A percentile compares a stretch with the other conserved stretches of the same genome.
Evolutionary conservation across 768 basidiomycete genomes (phyloP).

Genomic region (Chalciporus piperatus): DNA sequence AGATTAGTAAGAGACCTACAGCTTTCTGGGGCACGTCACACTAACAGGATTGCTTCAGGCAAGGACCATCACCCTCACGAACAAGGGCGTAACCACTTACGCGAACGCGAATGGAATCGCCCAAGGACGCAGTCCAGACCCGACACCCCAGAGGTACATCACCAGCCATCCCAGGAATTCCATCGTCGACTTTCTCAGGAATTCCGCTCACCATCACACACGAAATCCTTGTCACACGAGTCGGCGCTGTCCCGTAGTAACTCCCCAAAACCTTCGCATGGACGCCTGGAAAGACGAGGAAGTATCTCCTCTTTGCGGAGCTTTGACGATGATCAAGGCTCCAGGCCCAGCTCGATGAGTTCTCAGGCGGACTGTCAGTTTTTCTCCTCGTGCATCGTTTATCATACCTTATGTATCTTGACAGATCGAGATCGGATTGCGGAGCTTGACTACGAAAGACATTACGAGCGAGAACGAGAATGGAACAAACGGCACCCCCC

Average conservation of each 20-base stretch:
- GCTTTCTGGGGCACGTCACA: background rate
- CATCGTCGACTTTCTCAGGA: conserved; percentile 29
- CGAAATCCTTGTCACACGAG: conserved; percentile 20
- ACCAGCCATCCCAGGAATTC: conserved; percentile 25
- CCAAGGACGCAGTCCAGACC: conserved; percentile 28
- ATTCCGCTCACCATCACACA: conserved; percentile 24
- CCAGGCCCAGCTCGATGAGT: conserved; percentile 42
- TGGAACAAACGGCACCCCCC: conserved; percentile 50
- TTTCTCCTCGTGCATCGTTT: background rate
- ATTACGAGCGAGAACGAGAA: conserved; percentile 48
- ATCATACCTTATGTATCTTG: background rate
- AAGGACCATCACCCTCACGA: conserved; percentile 29
- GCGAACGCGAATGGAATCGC: conserved; percentile 49
- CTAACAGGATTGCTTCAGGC: conserved; percentile 18
- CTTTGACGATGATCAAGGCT: conserved; percentile 40
- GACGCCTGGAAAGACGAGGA: conserved; percentile 23
- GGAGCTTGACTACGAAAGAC: conserved; percentile 43
- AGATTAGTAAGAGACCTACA: conserved; percentile 22
- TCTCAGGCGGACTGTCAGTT: conserved; percentile 55
- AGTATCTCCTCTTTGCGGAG: conserved; percentile 43
- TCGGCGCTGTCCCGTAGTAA: conserved; percentile 6
- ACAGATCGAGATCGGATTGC: conserved; percentile 45
- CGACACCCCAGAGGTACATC: conserved; percentile 23
- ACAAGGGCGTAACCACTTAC: conserved; percentile 37
- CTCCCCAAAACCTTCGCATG: conserved; percentile 7